Evolutionary conservation across 2,329 filamentous ascomycete species (phyloP), one percentile per base, ranked within the genome.

Genomic region (Tolypocladium ophioglossoides): DNA sequence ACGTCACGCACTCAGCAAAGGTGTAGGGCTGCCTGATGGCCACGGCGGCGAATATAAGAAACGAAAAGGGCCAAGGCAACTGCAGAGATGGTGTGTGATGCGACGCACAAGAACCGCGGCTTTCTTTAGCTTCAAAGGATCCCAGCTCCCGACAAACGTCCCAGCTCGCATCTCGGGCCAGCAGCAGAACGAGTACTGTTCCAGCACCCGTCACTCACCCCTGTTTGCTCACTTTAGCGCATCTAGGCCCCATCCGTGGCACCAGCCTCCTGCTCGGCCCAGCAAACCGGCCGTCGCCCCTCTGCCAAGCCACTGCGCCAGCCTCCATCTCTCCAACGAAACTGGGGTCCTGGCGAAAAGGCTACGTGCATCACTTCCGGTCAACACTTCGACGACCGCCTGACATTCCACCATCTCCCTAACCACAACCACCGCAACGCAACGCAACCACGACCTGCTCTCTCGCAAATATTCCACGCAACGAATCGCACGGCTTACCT

Each of bases 301-400:
- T 32, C 50, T 52, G 53, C 55, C 39, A 55, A 51, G 56, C 50
- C 50, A 32, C 56, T 55, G 57, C 51, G 53, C 57, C 57, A 54
- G 56, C 52, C 57, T 54, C 50, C 44, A 46, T 53, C 20, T 32
- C 50, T 52, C 56, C 37, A 51, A 20, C 37, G 22, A 18, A 12
- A 51, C 50, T 54, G 52, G 40, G 46, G 41, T 24, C 49, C 37
- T 41, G 20, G 18, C 24, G 58, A 66, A 66, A 58, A 66, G 65
- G 65, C 66, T 65, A 67, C 65, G 65, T 67, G 56, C 65, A 61
- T 61, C 38, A 48, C 44, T 48, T 48, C 27, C 44, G n/a, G 27
- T 24, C 49, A 56, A 55, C 64, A 56, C 62, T 66, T 66, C 58
- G 59, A 60, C 61, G 58, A 62, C 58, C 52, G 55, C 39, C 16